Evolutionary conservation across 768 basidiomycete species (phyloP).

Genomic region (Fistulinella prunicolor): DNA sequence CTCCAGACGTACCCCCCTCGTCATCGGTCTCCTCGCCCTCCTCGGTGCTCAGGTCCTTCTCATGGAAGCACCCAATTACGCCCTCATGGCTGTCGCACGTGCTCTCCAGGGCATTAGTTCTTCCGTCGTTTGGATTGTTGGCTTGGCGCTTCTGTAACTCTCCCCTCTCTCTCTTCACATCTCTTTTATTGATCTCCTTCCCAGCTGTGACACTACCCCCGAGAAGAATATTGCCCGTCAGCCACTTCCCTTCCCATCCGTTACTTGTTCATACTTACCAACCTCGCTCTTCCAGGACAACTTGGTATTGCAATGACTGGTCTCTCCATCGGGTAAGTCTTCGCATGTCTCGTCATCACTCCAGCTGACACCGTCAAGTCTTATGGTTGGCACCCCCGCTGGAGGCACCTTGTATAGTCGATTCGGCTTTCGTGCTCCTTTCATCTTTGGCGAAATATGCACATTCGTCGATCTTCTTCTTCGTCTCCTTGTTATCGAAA

Average conservation of each 20-base stretch:
- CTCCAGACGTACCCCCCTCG: slow-evolving; percentile 45
- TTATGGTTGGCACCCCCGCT: slow-evolving; percentile 55
- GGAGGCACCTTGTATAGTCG: slow-evolving; percentile 52
- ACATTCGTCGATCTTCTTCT: slow-evolving; percentile 50
- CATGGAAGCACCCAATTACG: slow-evolving; percentile 58
- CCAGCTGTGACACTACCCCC: slow-evolving; percentile 56
- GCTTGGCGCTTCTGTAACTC: slow-evolving; percentile 54
- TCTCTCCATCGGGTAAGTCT: slow-evolving; percentile 48
- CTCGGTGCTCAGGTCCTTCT: slow-evolving; percentile 56
- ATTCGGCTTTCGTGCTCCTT: slow-evolving; percentile 61
- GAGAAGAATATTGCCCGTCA: slow-evolving; percentile 47
- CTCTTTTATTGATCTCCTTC: slow-evolving; percentile 15
- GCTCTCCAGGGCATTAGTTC: slow-evolving; percentile 59
- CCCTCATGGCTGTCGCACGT: slow-evolving; percentile 57
- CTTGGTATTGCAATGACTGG: slow-evolving; percentile 61
- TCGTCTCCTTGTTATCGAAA: slow-evolving; percentile 56
- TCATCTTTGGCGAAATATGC: slow-evolving; percentile 49
- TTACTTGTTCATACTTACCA: neutral
- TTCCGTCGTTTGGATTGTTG: slow-evolving; percentile 61
- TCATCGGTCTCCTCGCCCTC: slow-evolving; percentile 49
- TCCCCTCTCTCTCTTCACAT: neutral
- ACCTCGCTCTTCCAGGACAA: slow-evolving; percentile 41
- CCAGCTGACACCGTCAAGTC: slow-evolving; percentile 29
- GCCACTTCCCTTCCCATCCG: slow-evolving; percentile 14
- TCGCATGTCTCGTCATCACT: neutral